These are phyloP conservation scores for Suhomyces choctaworum DNA, from an alignment of 1,139 yeast species.

Conservation along the genomic window DNA sequence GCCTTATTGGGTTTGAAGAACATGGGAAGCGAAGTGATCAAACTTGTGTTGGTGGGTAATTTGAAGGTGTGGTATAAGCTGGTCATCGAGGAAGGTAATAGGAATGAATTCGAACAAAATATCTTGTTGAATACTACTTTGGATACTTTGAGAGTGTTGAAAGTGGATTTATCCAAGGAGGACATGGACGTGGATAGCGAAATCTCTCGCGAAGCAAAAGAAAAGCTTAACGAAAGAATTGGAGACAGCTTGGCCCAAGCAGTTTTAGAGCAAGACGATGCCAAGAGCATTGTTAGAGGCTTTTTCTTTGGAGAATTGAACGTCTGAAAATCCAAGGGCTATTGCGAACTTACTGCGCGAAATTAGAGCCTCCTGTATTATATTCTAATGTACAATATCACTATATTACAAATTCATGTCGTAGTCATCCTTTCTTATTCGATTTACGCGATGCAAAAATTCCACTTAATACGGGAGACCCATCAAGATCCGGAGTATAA, in stretches of 20 bases:
- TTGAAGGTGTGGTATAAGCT: constrained; percentile 73
- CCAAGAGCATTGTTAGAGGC: constrained; percentile 59
- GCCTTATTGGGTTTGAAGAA: constrained; percentile 82
- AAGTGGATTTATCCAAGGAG: constrained; percentile 32
- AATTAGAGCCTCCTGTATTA: constrained; percentile 2
- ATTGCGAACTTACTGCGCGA: not conserved
- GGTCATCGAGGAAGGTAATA: constrained; percentile 45
- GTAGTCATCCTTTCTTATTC: too few species aligned
- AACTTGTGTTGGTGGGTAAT: constrained; percentile 83
- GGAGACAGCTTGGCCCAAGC: constrained; percentile 60
- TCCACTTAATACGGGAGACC: constrained; percentile 20
- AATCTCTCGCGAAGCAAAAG: constrained; percentile 44
- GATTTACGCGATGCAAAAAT: constrained; percentile 4
- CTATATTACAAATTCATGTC: too few species aligned
- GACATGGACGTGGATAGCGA: constrained; percentile 31
- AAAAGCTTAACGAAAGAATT: constrained; percentile 54
- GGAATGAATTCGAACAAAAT: constrained; percentile 43
- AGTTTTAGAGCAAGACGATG: constrained; percentile 54
- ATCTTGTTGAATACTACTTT: constrained; percentile 51
- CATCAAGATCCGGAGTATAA: constrained; percentile 24
- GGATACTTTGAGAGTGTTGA: constrained; percentile 53
- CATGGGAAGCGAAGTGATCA: constrained; percentile 84
- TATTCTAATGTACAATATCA: constrained; percentile 11
- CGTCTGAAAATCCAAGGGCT: constrained; percentile 13
- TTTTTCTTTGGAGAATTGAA: constrained; percentile 71